Conservation (phyloP, 148 eudicot genomes). For the Beta vulgaris region DNA sequence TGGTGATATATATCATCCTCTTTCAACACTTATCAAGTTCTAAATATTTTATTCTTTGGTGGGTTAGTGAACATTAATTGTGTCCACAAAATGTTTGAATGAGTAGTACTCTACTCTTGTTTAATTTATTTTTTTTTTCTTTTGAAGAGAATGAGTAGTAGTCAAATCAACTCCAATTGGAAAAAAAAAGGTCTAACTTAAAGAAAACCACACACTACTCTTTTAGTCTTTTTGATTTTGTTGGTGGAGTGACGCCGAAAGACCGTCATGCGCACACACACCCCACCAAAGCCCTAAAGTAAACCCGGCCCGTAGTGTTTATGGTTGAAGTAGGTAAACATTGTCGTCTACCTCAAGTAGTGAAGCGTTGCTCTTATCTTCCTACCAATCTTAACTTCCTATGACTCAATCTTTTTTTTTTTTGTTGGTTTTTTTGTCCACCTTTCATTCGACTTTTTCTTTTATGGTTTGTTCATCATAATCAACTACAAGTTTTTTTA, state of each 20-base stretch:
- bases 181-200: neutral
- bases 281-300: neutral
- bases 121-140: no score
- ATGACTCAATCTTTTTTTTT: neutral
- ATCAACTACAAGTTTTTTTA: neutral
- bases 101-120: neutral
- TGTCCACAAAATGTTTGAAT: constrained; percentile 9
- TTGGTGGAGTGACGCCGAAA: constrained; percentile 17
- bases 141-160: constrained; percentile 10
- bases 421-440: neutral
- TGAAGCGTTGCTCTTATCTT: neutral
- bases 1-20: no score
- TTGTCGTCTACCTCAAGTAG: constrained; percentile 4
- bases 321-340: constrained; percentile 25
- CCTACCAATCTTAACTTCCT: constrained; percentile 16
- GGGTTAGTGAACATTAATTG: constrained; percentile 14
- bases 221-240: neutral
- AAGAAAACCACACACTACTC: neutral
- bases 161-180: neutral
- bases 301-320: neutral
- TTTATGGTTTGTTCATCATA: neutral
- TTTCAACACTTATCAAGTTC: no score
- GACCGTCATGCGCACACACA: constrained; percentile 16
- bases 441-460: neutral
- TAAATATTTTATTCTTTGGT: neutral